Conservation (phyloP, 2,329 filamentous ascomycete species). For the Trichoderma sp. region DNA sequence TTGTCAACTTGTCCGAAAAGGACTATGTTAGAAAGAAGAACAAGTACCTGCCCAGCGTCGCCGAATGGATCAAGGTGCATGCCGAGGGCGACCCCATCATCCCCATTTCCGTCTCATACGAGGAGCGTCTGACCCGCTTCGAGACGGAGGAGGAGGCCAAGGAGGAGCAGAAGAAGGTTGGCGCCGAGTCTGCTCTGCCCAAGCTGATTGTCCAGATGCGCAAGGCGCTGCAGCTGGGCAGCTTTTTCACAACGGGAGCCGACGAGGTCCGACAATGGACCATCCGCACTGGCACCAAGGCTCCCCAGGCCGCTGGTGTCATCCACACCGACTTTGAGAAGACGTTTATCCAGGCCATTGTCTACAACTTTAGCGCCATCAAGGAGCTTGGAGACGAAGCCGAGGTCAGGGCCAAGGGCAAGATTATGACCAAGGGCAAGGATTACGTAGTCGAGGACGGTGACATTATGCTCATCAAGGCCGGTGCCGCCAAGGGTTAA, state of each 20-base stretch:
- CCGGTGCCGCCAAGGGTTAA: slow-evolving; percentile 73
- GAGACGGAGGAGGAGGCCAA: slow-evolving; percentile 71
- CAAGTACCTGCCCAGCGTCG: slow-evolving; percentile 92
- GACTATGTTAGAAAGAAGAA: slow-evolving; percentile 99
- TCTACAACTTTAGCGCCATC: slow-evolving; percentile 81
- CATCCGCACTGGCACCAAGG: slow-evolving; percentile 91
- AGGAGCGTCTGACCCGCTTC: slow-evolving; percentile 84
- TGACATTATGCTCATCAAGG: slow-evolving; percentile 83
- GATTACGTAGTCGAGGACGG: slow-evolving; percentile 89
- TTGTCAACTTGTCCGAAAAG: slow-evolving; percentile 95
- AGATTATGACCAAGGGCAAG: slow-evolving; percentile 98
- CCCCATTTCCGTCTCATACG: slow-evolving; percentile 86
- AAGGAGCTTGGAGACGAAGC: slow-evolving; percentile 87
- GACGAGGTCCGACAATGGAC: slow-evolving; percentile 99
- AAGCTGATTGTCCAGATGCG: slow-evolving; percentile 94
- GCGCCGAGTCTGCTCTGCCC: slow-evolving; percentile 82
- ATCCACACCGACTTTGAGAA: slow-evolving; percentile 99
- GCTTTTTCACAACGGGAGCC: slow-evolving; percentile 94
- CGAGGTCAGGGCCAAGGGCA: slow-evolving; percentile 87
- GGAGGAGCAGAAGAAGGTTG: slow-evolving; percentile 86
- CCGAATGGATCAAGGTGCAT: slow-evolving; percentile 92
- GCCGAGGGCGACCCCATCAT: slow-evolving; percentile 85
- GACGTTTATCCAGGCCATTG: slow-evolving; percentile 95
- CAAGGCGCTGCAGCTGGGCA: slow-evolving; percentile 81
- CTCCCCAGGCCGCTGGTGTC: slow-evolving; percentile 94